Base-by-base conservation (phyloP, 1,284 basidiomycete genomes). In the Rhodotorula sp. region DNA sequence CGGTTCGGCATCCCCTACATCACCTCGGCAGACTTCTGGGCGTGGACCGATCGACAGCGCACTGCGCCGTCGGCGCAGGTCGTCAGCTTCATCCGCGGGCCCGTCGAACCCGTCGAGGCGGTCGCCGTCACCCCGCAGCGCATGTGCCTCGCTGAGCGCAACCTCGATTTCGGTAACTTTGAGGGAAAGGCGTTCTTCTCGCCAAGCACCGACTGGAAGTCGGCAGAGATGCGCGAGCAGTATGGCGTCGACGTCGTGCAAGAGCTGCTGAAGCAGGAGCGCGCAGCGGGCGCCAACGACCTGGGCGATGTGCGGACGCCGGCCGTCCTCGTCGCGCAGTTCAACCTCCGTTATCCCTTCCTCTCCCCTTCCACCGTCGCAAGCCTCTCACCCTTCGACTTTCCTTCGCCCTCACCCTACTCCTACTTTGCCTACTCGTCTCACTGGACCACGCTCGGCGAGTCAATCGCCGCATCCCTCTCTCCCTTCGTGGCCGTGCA, bases 321-420 rank as follows among this genome's bases (percentile, higher is more conserved):
- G 6, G 72, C 76, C 54, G 76, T 73, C 5, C 67, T 79, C 41
- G 74, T 77, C 17, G 29, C 77, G 27, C 77, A 79, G 37, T 74
- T 74, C 64, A 73, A 79, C 58, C 76, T 80, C 2, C 73, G 77
- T 17, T 74, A 73, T 68, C 71, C 75, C 4, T 71, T 78, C 63
- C 66, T 78, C 32, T 60, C 66, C 19, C 61, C 71, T 19, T 44
- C 50, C 27, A 36, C 41, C 46, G 46, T 61, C 53, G 48, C 67
- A 7, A 46, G 50, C 39, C 64, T 72, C 34, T 66, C 64, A 17
- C 67, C 65, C 19, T 65, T 53, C 60, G 12, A 29, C 29, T 67
- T 62, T 37, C 32, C 59, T 2, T 9, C 21, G 2, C 59, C 77
- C 12, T 48, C 51, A 15, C 66, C 70, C 0, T 80, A 78, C 62